Evolutionary conservation across 371 early-diverging fungal genomes (phyloP), one percentile per base, ranked within the genome.

Genomic region (Syncephalastrum monosporum): DNA sequence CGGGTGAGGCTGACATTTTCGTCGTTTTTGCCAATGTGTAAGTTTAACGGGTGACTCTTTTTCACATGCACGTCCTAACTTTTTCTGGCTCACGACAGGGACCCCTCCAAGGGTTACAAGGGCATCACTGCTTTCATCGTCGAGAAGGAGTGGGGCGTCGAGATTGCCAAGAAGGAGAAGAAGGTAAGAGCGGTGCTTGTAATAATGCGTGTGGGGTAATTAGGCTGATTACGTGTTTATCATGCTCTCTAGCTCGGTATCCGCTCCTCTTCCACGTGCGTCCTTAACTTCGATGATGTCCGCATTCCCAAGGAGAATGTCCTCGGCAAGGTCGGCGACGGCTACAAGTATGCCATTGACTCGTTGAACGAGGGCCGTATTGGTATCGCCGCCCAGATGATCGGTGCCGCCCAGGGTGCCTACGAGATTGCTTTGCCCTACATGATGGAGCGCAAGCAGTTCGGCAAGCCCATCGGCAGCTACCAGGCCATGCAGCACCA

Each of bases 401-500:
- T 96, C 49, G 98, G 98, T 45, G 74, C 94, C 56, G 97, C 98
- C 12, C 97, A 97, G 74, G 99, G 99, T 24, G 97, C 89, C 19
- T 91, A 87, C 56, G 96, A 97, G 72, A 71, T 80, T 57, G 91
- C 94, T 12, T 59, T 97, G 64, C 95, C 94, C 17, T 98, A 98
- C 74, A 80, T 92, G 70, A 91, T 92, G 81, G 89, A 98, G 78
- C 86, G 99, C 59, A 94, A 96, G 85, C 96, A 96, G 84, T 98
- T 98, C 67, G 93, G 94, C 17, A 59, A 82, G 50, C 60, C 63
- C 19, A 92, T 98, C 50, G 97, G 94, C 60, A 80, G 84, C 55
- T 98, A 95, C 89, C 98, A 98, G 83, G 96, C 93, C 7, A 91
- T 97, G 91, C 97, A 98, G 77, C 88, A 89, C 68, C 99, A 98